Percentiles rank a stretch among this genome's conserved stretches.
phyloP scores from a whole-genome alignment of 805 yeast genomes.

The Kodamaea nitidulidarum region DNA sequence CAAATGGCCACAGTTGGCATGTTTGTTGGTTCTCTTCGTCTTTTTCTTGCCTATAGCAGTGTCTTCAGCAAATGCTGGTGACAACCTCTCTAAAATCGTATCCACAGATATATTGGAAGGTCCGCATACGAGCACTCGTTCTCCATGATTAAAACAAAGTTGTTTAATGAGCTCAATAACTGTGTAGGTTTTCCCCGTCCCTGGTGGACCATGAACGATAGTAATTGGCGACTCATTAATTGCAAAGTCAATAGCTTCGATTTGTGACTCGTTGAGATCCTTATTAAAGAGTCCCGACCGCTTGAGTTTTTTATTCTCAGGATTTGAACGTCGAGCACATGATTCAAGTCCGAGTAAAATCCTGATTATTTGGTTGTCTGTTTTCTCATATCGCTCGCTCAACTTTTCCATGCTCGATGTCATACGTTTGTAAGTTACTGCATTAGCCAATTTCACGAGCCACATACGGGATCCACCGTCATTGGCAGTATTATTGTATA shows the following conservation, averaged over 20 bases:
- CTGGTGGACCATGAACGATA: conserved; percentile 78
- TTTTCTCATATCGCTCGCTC: conserved; percentile 40
- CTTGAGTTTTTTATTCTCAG: neutral
- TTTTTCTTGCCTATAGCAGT: conserved; percentile 17
- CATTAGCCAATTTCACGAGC: conserved; percentile 65
- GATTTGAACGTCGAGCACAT: conserved; percentile 17
- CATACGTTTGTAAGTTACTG: conserved; percentile 75
- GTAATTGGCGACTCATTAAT: conserved; percentile 50
- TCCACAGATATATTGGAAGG: conserved; percentile 93
- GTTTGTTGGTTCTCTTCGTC: conserved; percentile 35
- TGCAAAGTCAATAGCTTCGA: conserved; percentile 65
- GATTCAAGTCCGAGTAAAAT: conserved; percentile 43
- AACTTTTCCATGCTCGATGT: conserved; percentile 68
- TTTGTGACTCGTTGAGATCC: conserved; percentile 65
- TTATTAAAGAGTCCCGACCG: conserved; percentile 36
- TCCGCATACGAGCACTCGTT: conserved; percentile 79
- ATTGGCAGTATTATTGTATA: conserved; percentile 41
- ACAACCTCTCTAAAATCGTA: conserved; percentile 76
- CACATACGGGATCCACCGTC: conserved; percentile 46
- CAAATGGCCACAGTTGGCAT: conserved; percentile 33
- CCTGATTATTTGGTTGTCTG: conserved; percentile 30
- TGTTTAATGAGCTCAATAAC: conserved; percentile 78
- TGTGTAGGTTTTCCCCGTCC: conserved; percentile 82
- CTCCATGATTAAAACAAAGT: conserved; percentile 41
- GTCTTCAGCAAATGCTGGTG: conserved; percentile 24